Percentiles rank a stretch among this genome's conserved stretches.
Evolutionary conservation across 1,139 yeast genomes (phyloP).

Genomic region (Candida sp.): DNA sequence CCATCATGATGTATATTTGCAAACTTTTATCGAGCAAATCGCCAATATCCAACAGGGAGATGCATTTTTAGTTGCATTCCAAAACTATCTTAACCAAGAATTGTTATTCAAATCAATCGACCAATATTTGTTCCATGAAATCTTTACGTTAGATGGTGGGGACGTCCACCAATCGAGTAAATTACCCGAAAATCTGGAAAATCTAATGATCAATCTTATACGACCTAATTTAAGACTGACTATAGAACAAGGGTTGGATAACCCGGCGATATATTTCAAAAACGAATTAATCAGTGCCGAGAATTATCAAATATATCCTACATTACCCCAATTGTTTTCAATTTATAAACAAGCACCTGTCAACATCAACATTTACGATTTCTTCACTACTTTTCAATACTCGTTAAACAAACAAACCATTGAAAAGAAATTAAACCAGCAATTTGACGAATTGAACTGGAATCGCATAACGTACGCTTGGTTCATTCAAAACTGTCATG

Average conservation of each 20-base stretch:
- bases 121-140: slow-evolving; percentile 32
- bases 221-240: slow-evolving; percentile 35
- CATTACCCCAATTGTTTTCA: slow-evolving; percentile 56
- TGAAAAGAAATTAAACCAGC: slow-evolving; percentile 13
- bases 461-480: slow-evolving; percentile 34
- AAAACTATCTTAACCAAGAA: slow-evolving; percentile 13
- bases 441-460: slow-evolving; percentile 39
- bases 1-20: not conserved
- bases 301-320: slow-evolving; percentile 36
- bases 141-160: slow-evolving; percentile 37
- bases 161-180: slow-evolving; percentile 9
- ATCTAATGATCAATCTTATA: slow-evolving; percentile 35
- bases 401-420: slow-evolving; percentile 42
- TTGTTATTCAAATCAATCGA: slow-evolving; percentile 19
- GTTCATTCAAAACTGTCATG: slow-evolving; percentile 43
- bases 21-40: slow-evolving; percentile 6
- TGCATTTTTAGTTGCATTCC: slow-evolving; percentile 4
- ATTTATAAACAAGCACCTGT: slow-evolving; percentile 81
- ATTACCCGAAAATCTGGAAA: slow-evolving; percentile 33
- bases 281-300: slow-evolving; percentile 16
- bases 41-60: slow-evolving; percentile 5
- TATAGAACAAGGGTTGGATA: slow-evolving; percentile 30
- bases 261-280: slow-evolving; percentile 25
- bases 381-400: slow-evolving; percentile 66
- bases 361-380: slow-evolving; percentile 72